These are phyloP conservation scores for Arachis monticola DNA, from an alignment of 331 rosid genomes.

Conservation along the genomic window DNA sequence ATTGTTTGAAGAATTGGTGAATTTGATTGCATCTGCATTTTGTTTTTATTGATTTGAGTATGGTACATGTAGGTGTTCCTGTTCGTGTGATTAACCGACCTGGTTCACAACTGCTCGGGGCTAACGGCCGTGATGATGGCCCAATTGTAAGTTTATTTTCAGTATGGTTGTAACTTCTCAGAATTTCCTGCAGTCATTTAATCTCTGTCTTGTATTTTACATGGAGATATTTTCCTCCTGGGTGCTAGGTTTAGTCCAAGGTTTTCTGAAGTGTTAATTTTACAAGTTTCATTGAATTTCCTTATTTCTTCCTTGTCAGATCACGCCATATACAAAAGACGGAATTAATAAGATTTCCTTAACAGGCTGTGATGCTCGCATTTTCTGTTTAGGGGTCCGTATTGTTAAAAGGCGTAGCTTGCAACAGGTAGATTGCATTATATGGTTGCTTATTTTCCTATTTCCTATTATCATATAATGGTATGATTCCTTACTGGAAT, in stretches of 20 bases:
- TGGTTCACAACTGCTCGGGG: constrained; percentile 89
- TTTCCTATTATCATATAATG: too few relatives aligned
- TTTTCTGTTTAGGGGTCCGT: constrained; percentile 93
- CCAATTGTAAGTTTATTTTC: constrained; percentile 72
- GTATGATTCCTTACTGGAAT: background rate
- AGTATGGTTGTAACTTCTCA: constrained; percentile 25
- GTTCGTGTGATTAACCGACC: constrained; percentile 96
- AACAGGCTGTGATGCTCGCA: constrained; percentile 84
- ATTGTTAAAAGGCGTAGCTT: constrained; percentile 75
- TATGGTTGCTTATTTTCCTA: background rate
- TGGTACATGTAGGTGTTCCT: constrained; percentile 57
- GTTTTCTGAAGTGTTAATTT: constrained; percentile 3
- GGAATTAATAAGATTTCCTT: constrained; percentile 88
- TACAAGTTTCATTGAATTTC: constrained; percentile 35
- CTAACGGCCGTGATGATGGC: constrained; percentile 97
- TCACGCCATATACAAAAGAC: constrained; percentile 74
- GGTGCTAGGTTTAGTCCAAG: constrained; percentile 1
- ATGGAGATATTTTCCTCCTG: constrained; percentile 9
- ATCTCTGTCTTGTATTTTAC: constrained; percentile 16
- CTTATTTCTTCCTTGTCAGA: constrained; percentile 65
- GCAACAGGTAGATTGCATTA: constrained; percentile 69
- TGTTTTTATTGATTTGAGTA: constrained; percentile 27
- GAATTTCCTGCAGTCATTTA: background rate
- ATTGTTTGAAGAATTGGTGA: constrained; percentile 1
- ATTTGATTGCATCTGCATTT: constrained; percentile 19